Base-by-base conservation (phyloP, 495 filamentous ascomycete species). In the Penicillium goetzii region DNA sequence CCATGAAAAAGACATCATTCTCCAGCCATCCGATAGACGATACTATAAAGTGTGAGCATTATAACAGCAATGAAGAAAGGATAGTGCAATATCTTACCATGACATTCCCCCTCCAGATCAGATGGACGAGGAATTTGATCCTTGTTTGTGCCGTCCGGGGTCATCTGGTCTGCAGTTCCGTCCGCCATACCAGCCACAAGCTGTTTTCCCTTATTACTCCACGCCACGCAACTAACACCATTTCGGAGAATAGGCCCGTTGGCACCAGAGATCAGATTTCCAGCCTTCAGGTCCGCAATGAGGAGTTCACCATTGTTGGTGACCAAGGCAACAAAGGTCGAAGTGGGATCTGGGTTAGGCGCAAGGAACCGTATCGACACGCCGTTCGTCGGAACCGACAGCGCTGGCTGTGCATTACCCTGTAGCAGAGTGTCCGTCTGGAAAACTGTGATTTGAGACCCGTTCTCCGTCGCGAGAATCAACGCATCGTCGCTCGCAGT, bases 201-300 rank as follows among this genome's bases (percentile, higher is more conserved):
- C 72, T 97, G 93, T 72, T 96, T 98, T 45, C 96, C 96, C 67
- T 87, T 91, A 56, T 85, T 88, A 71, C 94, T 98, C 96, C 96
- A 99, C 43, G 90, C 87, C 2, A 93, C 86, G 71, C 89, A 94
- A 69, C 89, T 93, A 14, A 97, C 93, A 30, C 89, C 87, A 30
- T 85, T 78, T 62, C 87, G 90, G 61, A 96, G 74, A 0, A 89
- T 76, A 43, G 84, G 85, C 3, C 93, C 90, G 64, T 85, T 88
- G 11, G 81, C 63, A 2, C 88, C 88, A 17, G 80, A 81, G 28
- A 88, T 68, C 38, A 90, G 77, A 52, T 79, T 83, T 40, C 86
- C 83, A 26, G 86, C 83, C 58, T 88, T 87, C 55, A 98, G 73
- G 72, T 97, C 90, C 10, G 92, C 91, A 72, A 99, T 85, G 61